Evolutionary conservation across 768 basidiomycete species (phyloP).

Genomic region (Agrocybe chaxingu): DNA sequence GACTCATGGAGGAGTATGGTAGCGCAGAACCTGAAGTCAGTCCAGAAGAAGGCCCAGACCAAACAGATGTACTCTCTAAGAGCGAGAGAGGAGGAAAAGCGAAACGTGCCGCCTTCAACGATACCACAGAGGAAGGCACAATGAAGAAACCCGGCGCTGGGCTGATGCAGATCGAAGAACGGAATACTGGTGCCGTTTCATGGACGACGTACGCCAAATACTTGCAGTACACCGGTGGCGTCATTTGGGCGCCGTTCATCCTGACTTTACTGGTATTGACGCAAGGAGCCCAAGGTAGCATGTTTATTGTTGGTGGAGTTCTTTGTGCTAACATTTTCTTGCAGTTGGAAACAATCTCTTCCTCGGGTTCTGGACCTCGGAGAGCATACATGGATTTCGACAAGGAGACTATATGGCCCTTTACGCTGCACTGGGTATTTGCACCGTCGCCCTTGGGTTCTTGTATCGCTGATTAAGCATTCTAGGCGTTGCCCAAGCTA

Average conservation of each 20-base stretch:
- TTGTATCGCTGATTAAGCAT: conserved; percentile 8
- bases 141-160: conserved; percentile 24
- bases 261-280: conserved; percentile 39
- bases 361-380: conserved; percentile 70
- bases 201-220: conserved; percentile 50
- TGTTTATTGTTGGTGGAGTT: conserved; percentile 23
- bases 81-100: conserved; percentile 9
- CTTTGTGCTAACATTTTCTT: conserved; percentile 19
- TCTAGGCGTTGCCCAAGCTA: conserved; percentile 45
- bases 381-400: conserved; percentile 48
- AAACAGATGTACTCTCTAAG: neutral
- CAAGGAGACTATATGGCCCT: conserved; percentile 71
- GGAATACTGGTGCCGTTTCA: conserved; percentile 50
- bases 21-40: conserved; percentile 25
- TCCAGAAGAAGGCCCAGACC: conserved; percentile 1
- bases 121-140: conserved; percentile 10
- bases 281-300: conserved; percentile 50
- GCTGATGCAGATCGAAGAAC: conserved; percentile 57
- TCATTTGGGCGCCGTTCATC: conserved; percentile 45
- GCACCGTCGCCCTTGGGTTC: conserved; percentile 34
- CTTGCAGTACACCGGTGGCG: conserved; percentile 42
- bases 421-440: conserved; percentile 42
- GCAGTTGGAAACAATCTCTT: conserved; percentile 64
- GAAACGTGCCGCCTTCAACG: conserved; percentile 3
- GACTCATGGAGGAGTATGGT: conserved; percentile 57